A percentile compares a stretch with the other conserved stretches of the same genome.
These are phyloP conservation scores for Lenwebbia sp. DNA, from an alignment of 345 rosid genomes.

Conservation along the genomic window DNA sequence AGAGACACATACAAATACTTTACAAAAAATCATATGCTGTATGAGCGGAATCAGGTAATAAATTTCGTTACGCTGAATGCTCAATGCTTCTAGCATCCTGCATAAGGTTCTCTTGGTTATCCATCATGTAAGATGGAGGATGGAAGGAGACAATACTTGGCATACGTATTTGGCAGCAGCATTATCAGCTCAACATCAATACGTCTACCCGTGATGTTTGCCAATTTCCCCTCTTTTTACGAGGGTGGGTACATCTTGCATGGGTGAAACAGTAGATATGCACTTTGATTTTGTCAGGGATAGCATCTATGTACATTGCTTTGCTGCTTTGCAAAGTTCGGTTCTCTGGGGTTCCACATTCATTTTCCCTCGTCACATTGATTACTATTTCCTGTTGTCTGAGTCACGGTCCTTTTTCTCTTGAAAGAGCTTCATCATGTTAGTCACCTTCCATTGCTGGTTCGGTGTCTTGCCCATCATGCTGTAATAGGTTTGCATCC, in stretches of 20 bases:
- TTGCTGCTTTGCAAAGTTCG: background rate
- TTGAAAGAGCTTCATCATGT: background rate
- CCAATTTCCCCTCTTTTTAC: background rate
- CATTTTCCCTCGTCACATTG: background rate
- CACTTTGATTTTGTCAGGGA: background rate
- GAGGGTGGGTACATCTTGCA: background rate
- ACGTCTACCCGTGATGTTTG: background rate
- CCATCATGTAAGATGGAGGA: background rate
- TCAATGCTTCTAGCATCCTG: background rate
- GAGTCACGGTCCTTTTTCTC: background rate
- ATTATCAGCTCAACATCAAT: background rate
- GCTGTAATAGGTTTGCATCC: background rate
- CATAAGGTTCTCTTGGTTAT: background rate
- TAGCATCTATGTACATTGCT: background rate
- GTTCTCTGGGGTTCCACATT: background rate
- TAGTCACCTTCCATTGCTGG: background rate
- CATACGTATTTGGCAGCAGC: background rate
- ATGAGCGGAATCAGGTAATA: slow-evolving; percentile 85
- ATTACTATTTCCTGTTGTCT: background rate
- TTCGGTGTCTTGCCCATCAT: background rate
- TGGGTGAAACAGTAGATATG: background rate
- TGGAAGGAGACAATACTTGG: background rate
- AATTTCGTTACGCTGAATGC: background rate
- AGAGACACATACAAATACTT: slow-evolving; percentile 93
- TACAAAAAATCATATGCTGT: slow-evolving; percentile 84